Evolutionary conservation across 1,284 basidiomycete genomes (phyloP).

Genomic region (Ustilago xerochloae): DNA sequence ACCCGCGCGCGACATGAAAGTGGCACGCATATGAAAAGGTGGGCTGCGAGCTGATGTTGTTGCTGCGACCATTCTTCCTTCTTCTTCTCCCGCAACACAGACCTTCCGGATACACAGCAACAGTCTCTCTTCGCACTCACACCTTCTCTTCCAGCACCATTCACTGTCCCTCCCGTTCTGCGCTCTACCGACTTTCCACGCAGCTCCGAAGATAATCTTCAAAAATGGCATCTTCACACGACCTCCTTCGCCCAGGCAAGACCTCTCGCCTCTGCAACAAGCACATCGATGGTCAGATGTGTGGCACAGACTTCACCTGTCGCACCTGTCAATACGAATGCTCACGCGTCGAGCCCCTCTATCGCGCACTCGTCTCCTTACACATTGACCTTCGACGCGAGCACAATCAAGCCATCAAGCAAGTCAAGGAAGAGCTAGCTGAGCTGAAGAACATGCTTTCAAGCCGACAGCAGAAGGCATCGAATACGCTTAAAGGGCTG

Average conservation of each 20-base stretch:
- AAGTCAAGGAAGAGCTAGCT: slow-evolving; percentile 4
- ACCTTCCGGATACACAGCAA: too few relatives aligned
- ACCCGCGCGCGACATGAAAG: neutral
- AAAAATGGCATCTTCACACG: neutral
- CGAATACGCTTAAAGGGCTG: slow-evolving; percentile 1
- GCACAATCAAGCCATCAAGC: slow-evolving; percentile 1
- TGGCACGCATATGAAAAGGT: too few relatives aligned
- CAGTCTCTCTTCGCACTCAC: too few relatives aligned
- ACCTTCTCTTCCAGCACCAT: neutral
- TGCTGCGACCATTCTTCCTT: too few relatives aligned
- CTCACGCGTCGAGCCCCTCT: slow-evolving; percentile 4
- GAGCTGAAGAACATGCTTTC: slow-evolving; percentile 8
- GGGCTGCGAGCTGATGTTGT: too few relatives aligned
- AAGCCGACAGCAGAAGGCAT: slow-evolving; percentile 5
- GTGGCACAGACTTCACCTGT: slow-evolving; percentile 8
- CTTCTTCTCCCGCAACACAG: too few relatives aligned
- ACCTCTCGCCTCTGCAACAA: slow-evolving; percentile 6
- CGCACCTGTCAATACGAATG: slow-evolving; percentile 5
- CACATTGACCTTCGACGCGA: neutral
- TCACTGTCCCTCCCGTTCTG: neutral
- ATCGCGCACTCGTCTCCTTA: neutral
- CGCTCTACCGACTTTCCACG: too few relatives aligned
- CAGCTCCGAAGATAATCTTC: neutral
- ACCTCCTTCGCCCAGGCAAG: neutral
- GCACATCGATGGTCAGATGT: neutral